Conservation (phyloP, 1,139 yeast genomes). For the Lodderomyces elongisporus region DNA sequence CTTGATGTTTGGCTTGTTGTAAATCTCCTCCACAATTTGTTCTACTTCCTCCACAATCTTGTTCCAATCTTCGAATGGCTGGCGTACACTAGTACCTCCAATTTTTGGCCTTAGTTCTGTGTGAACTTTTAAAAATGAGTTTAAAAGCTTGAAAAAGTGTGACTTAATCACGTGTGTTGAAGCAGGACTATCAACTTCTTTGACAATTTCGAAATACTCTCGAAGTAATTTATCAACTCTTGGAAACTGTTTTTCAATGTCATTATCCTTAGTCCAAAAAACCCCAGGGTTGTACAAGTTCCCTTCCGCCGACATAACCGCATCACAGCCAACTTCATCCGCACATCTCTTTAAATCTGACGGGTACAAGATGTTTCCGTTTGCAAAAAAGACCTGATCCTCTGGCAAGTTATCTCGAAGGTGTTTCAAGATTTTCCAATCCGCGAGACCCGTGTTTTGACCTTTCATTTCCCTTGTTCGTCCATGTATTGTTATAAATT, state of each 20-base stretch:
- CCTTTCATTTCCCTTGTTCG: slow-evolving; percentile 98
- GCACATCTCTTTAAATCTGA: slow-evolving; percentile 71
- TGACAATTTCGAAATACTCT: slow-evolving; percentile 85
- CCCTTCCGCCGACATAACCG: slow-evolving; percentile 97
- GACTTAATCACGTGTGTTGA: slow-evolving; percentile 84
- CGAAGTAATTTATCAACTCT: slow-evolving; percentile 78
- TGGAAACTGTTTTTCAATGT: slow-evolving; percentile 68
- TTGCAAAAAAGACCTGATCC: slow-evolving; percentile 86
- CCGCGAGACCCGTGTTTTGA: slow-evolving; percentile 90
- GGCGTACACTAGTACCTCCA: slow-evolving; percentile 50
- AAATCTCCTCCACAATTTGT: slow-evolving; percentile 53
- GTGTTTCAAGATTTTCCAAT: slow-evolving; percentile 77
- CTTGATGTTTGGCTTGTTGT: slow-evolving; percentile 34
- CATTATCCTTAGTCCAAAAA: slow-evolving; percentile 54
- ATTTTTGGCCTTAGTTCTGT: slow-evolving; percentile 73
- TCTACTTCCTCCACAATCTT: slow-evolving; percentile 67
- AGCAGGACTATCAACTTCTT: slow-evolving; percentile 61
- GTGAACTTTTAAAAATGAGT: slow-evolving; percentile 70
- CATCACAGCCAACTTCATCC: slow-evolving; percentile 66
- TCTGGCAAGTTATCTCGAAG: slow-evolving; percentile 74
- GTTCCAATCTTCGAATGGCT: slow-evolving; percentile 59
- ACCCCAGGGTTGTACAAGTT: slow-evolving; percentile 91
- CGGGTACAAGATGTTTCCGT: slow-evolving; percentile 86
- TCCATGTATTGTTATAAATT: slow-evolving; percentile 90
- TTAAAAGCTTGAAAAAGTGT: slow-evolving; percentile 81